These are phyloP conservation scores for Chloris gayana DNA, from an alignment of 176 grass and related monocot genomes.

Conservation along the genomic window DNA sequence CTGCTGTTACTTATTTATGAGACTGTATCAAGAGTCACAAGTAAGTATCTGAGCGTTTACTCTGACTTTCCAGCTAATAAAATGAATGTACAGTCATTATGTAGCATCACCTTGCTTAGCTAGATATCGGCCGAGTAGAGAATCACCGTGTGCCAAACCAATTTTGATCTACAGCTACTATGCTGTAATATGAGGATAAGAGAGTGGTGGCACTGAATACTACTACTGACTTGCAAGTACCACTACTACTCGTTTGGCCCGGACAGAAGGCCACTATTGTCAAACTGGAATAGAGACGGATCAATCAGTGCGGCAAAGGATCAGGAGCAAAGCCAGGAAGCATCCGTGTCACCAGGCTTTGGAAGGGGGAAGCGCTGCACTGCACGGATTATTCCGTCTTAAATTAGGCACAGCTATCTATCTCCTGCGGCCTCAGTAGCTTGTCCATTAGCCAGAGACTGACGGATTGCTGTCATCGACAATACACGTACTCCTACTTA, in stretches of 20 bases:
- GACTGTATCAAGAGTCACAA: neutral
- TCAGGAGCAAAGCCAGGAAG: slow-evolving; percentile 5
- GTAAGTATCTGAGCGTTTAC: neutral
- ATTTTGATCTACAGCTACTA: too few relatives aligned
- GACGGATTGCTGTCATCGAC: neutral
- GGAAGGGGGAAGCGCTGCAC: neutral
- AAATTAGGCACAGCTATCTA: neutral
- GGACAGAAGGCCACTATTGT: neutral
- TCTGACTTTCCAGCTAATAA: neutral
- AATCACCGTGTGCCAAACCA: too few relatives aligned
- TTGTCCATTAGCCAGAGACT: neutral
- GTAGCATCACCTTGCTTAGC: too few relatives aligned
- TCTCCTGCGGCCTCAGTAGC: neutral
- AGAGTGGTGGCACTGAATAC: too few relatives aligned
- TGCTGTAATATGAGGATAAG: too few relatives aligned
- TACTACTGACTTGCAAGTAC: too few relatives aligned
- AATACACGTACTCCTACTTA: too few relatives aligned
- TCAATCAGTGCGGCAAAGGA: neutral
- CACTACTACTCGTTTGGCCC: neutral
- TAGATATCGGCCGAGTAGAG: too few relatives aligned
- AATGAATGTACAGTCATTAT: neutral
- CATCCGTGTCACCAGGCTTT: slow-evolving; percentile 12
- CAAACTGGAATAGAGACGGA: neutral
- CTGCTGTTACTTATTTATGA: neutral
- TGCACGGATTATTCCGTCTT: slow-evolving; percentile 34